phyloP scores from a whole-genome alignment of 768 basidiomycete species.

The Phanerochaete sordida region DNA sequence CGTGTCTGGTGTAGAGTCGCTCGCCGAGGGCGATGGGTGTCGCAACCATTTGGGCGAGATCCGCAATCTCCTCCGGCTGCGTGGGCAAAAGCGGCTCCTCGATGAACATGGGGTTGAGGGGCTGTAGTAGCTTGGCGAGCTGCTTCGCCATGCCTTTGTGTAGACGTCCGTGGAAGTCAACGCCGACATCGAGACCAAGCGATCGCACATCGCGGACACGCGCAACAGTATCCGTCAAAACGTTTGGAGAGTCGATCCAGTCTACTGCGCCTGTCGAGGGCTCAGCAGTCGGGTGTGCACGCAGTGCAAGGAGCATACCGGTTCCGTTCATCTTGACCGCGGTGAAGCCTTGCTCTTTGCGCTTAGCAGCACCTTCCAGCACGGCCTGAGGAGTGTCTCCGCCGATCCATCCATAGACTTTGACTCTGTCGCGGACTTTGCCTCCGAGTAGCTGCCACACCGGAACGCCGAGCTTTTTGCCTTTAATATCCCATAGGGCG shows the following conservation, averaged over 20 bases:
- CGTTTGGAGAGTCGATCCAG: slow-evolving; percentile 57
- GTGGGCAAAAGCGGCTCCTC: slow-evolving; percentile 63
- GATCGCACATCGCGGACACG: slow-evolving; percentile 42
- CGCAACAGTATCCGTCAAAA: slow-evolving; percentile 46
- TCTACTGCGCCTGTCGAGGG: slow-evolving; percentile 14
- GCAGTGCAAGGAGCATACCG: slow-evolving; percentile 28
- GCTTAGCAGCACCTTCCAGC: slow-evolving; percentile 43
- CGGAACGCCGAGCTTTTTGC: slow-evolving; percentile 64
- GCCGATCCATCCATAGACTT: slow-evolving; percentile 58
- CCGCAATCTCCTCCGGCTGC: slow-evolving; percentile 59
- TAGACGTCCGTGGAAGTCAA: slow-evolving; percentile 69
- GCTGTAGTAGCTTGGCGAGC: slow-evolving; percentile 57
- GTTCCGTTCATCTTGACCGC: slow-evolving; percentile 75
- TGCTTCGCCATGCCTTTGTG: slow-evolving; percentile 72
- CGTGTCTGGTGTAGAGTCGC: slow-evolving; percentile 56
- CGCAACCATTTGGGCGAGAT: slow-evolving; percentile 48
- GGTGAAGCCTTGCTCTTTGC: slow-evolving; percentile 62
- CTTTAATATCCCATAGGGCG: slow-evolving; percentile 76
- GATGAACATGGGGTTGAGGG: slow-evolving; percentile 59
- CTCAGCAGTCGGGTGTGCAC: not conserved
- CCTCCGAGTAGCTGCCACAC: slow-evolving; percentile 63
- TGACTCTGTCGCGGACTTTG: slow-evolving; percentile 56
- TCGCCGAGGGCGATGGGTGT: slow-evolving; percentile 66
- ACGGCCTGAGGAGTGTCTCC: slow-evolving; percentile 47
- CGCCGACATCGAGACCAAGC: slow-evolving; percentile 58